These are phyloP conservation scores for Sordaria brevicollis DNA, from an alignment of 495 filamentous ascomycete genomes.

Conservation along the genomic window DNA sequence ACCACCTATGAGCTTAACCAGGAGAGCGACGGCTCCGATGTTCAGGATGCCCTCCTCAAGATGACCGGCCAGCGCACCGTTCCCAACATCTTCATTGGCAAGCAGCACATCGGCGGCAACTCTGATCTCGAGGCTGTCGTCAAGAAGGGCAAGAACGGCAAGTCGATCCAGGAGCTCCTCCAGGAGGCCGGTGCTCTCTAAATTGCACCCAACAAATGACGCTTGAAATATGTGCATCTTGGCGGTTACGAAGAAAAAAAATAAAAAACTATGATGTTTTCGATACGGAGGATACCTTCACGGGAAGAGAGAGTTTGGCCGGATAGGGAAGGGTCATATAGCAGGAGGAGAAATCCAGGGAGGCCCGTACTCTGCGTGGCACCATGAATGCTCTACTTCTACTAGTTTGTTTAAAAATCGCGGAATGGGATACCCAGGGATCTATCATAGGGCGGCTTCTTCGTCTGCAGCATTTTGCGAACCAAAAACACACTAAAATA, in stretches of 20 bases:
- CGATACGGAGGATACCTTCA: neutral
- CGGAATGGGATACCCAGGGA: neutral
- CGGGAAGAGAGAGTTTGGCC: neutral
- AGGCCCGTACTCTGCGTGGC: neutral
- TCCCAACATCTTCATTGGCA: constrained; percentile 85
- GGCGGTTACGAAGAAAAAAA: neutral
- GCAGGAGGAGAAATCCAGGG: neutral
- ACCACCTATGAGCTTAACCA: constrained; percentile 74
- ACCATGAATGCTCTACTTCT: neutral
- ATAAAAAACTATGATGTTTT: neutral
- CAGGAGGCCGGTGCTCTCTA: constrained; percentile 28
- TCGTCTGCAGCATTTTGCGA: neutral
- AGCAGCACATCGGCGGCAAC: constrained; percentile 93
- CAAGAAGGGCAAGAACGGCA: constrained; percentile 24
- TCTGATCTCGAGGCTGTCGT: constrained; percentile 67
- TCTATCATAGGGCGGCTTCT: neutral
- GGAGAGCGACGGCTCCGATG: constrained; percentile 66
- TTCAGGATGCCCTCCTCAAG: constrained; percentile 75
- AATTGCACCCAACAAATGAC: neutral
- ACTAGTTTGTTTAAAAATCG: neutral
- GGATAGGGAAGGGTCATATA: neutral
- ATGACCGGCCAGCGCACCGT: constrained; percentile 78
- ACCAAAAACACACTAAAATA: neutral
- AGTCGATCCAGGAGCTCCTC: constrained; percentile 30
- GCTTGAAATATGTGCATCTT: neutral